Base-by-base conservation (phyloP, 108 stramenopile species). In the Cyclotella kingstonii region DNA sequence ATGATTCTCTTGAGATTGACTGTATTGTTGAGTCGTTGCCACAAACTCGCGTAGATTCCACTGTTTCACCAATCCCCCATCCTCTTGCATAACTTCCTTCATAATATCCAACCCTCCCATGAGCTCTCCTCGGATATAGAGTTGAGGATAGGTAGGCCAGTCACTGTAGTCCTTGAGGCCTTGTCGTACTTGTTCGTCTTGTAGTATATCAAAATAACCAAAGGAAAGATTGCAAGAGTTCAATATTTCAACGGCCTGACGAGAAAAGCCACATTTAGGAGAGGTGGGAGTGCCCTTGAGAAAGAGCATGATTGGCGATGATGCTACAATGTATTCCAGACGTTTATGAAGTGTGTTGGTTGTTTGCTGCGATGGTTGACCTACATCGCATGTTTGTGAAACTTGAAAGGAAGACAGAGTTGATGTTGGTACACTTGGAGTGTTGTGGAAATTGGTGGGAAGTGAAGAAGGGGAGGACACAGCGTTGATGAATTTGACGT, bases 61-160 rank as follows among this genome's bases (percentile, higher is more conserved):
- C 71, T 87, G 84, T 27, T 75, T 70, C 42, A 59, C 60, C 34
- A 90, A 51, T 28, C 65, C 68, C n/a, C 83, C 91, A 18, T 85
- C 92, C 12, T 86, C 88, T 17, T 79, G 81, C 36, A 57, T 65
- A 86, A 98, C 82, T 76, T 99, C 98, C 65, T 95, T 93, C 54
- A 99, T 71, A 70, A 99, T 93, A 78, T 99, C 98, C 17, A 99
- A 63, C 17, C 98, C 98, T 5, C 98, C 98, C 19, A 96, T 66
- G 21, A 99, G 73, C 66, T 95, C 91, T 8, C 97, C 98, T 19
- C 82, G 73, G 6, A 95, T 95, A 71, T 97, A 99, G 6, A 97
- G 42, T 84, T 98, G 96, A 11, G 96, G 97, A 76, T 90, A 98
- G 5, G 97, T 98, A 4, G 94, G 95, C 97, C 97, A 98, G 65